Evolutionary conservation across 164 flowering plant species (phyloP).

Genomic region (Macadamia tetraphylla): DNA sequence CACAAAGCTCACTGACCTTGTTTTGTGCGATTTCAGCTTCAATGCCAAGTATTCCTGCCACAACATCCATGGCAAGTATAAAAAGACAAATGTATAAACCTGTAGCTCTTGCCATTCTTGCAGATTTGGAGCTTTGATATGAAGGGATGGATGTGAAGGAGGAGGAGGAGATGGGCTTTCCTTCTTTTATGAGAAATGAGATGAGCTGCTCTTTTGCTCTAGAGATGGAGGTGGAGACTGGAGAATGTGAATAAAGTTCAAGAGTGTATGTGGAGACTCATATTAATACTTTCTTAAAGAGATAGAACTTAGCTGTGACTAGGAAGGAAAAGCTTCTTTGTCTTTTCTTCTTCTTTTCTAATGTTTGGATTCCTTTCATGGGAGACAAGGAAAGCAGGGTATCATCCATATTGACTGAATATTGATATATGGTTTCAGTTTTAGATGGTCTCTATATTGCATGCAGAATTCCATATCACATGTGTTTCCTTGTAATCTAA

Average conservation of each 20-base stretch:
- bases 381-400: constrained; percentile 51
- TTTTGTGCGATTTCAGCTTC: constrained; percentile 79
- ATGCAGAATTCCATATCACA: too few relatives aligned
- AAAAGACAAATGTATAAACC: constrained; percentile 46
- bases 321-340: constrained; percentile 29
- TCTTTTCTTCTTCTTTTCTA: constrained; percentile 5
- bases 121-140: not conserved
- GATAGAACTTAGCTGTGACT: constrained; percentile 15
- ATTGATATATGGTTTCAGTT: too few relatives aligned
- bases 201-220: too few relatives aligned
- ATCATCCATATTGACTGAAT: constrained; percentile 4
- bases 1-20: constrained; percentile 40
- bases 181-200: not conserved
- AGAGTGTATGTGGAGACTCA: constrained; percentile 1
- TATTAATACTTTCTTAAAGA: not conserved
- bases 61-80: constrained; percentile 54
- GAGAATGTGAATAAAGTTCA: constrained; percentile 29
- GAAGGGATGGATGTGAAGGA: not conserved
- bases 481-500: too few relatives aligned
- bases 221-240: too few relatives aligned
- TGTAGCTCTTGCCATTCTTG: constrained; percentile 30
- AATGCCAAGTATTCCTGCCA: constrained; percentile 84
- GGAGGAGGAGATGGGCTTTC: not conserved
- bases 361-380: constrained; percentile 50
- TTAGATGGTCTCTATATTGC: too few relatives aligned